Evolutionary conservation across 495 filamentous ascomycete genomes (phyloP).

Genomic region (Lineolata rhizophorae): DNA sequence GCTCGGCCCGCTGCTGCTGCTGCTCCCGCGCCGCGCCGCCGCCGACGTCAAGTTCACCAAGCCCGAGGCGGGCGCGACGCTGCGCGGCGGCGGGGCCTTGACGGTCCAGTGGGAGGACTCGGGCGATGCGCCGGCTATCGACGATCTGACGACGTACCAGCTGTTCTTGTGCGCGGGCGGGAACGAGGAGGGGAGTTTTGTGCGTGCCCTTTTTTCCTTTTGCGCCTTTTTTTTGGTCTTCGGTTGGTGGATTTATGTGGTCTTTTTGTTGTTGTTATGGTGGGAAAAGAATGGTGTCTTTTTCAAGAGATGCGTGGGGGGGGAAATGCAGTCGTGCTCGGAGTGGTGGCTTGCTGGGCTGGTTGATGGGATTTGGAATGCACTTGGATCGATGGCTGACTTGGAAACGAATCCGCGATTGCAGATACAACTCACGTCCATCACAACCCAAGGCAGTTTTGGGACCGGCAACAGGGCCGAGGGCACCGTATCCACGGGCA

Average conservation of each 20-base stretch:
- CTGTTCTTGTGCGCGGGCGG: conserved; percentile 44
- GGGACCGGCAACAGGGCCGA: conserved; percentile 26
- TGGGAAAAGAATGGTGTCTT: too few species aligned
- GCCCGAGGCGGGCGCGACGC: conserved; percentile 24
- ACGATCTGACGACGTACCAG: conserved; percentile 31
- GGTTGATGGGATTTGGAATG: too few species aligned
- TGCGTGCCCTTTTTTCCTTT: conserved; percentile 7
- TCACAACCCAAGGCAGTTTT: background rate
- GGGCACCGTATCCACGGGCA: conserved; percentile 24
- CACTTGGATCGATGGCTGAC: too few species aligned
- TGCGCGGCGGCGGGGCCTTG: conserved; percentile 27
- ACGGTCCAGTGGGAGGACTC: conserved; percentile 36
- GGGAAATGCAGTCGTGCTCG: too few species aligned
- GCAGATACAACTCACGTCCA: too few species aligned
- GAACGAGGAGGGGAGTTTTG: conserved; percentile 25
- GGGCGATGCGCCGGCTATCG: conserved; percentile 24
- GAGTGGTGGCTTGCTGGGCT: too few species aligned
- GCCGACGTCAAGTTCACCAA: conserved; percentile 35
- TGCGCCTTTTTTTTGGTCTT: background rate
- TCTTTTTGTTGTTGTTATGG: too few species aligned
- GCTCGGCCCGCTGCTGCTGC: too few species aligned
- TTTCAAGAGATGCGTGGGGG: too few species aligned
- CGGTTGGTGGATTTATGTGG: too few species aligned
- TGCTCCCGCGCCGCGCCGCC: conserved; percentile 20
- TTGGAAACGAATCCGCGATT: too few species aligned